Base-by-base conservation (phyloP, 148 eudicot genomes). In the Drosera capensis region DNA sequence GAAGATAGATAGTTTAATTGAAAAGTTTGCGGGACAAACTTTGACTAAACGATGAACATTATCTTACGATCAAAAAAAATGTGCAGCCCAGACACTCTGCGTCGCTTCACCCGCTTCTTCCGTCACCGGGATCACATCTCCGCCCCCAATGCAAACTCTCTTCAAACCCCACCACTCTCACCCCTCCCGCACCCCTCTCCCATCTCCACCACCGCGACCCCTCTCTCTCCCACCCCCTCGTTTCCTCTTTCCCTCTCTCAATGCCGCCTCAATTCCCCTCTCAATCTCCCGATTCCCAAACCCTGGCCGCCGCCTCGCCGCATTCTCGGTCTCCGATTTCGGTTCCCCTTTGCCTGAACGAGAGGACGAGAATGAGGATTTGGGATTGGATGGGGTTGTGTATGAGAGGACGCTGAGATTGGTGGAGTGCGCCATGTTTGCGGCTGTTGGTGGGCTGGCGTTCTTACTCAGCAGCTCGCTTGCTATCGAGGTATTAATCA, bases 381-480 rank as follows among this genome's bases (percentile, higher is more conserved):
- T 86, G 55, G 77, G 80, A 14, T 52, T 45, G 23, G 76, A 74
- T 15, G 69, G 96, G 3, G 71, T 56, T 3, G 82, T 86, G 52
- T 86, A 73, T 45, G 72, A 70, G 66, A 76, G 64, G 40, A 82
- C 94, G 0, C 56, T 82, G 48, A 79, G 96, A 54, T 68, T 86
- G 61, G 96, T 86, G 48, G 96, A 86, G 65, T 82, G 94, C 52
- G 70, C 96, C 11, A 86, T 86, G 96, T 82, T 86, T 54, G 85
- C 96, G 43, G 78, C 96, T 23, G 78, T 79, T 45, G 62, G 85
- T 51, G 96, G 88, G 9, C 64, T 86, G 43, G 68, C 77, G 35
- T 86, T 76, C 68, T 56, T 86, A 23, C 73, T 86, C 55, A 82
- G 94, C 56, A 79, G 73, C 46, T 79, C 94, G 38, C 85, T 86